phyloP scores from a whole-genome alignment of 331 rosid species.

The Spiraea crenata region DNA sequence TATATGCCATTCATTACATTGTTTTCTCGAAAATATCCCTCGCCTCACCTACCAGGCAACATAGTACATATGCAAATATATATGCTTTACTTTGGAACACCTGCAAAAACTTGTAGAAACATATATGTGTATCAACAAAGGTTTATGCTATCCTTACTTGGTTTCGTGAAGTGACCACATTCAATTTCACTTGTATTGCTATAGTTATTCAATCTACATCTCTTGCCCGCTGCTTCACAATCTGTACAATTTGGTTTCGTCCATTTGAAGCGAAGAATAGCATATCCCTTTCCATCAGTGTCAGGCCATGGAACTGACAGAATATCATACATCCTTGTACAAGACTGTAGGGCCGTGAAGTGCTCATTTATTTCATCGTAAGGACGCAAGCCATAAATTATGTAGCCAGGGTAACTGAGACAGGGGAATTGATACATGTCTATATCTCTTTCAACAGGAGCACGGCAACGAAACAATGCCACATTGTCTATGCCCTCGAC shows the following conservation, averaged over 20 bases:
- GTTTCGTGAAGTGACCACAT: neutral
- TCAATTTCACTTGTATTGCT: neutral
- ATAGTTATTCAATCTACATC: neutral
- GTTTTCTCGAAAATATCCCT: too few species aligned
- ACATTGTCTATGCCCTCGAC: neutral
- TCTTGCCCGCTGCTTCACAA: neutral
- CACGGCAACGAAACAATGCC: conserved; percentile 13
- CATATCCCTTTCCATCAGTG: neutral
- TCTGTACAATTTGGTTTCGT: neutral
- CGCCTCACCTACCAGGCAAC: too few species aligned
- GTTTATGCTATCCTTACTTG: neutral
- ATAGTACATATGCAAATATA: too few species aligned
- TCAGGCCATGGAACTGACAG: neutral
- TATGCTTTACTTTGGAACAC: too few species aligned
- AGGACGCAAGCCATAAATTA: neutral
- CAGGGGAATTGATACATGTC: neutral
- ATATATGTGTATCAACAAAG: neutral
- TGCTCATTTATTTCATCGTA: neutral
- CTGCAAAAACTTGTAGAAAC: neutral
- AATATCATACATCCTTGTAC: conserved; percentile 1
- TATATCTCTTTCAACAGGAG: neutral
- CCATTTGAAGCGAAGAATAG: neutral
- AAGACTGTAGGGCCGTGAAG: neutral
- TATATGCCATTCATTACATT: too few species aligned
- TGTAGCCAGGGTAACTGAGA: neutral